phyloP scores from a whole-genome alignment of 352 stramenopile species.

The Lagenidium giganteum region DNA sequence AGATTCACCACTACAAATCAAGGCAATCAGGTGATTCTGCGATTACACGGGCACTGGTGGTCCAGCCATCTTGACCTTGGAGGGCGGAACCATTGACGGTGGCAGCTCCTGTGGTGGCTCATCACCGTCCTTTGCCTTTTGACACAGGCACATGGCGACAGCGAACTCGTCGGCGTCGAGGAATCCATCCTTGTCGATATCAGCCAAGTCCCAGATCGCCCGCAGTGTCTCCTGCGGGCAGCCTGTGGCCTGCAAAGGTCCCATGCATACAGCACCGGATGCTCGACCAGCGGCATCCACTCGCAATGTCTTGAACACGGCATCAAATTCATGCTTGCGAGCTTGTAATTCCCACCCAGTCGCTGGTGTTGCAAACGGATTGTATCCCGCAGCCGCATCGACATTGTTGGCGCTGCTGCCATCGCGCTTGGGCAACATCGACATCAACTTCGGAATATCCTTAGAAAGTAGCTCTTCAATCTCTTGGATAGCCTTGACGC shows the following conservation, averaged over 20 bases:
- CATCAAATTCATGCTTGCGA: constrained; percentile 77
- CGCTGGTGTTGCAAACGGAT: constrained; percentile 25
- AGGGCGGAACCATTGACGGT: constrained; percentile 47
- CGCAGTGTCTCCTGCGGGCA: constrained; percentile 73
- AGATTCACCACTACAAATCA: no score
- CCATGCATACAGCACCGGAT: constrained; percentile 69
- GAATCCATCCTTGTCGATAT: constrained; percentile 86
- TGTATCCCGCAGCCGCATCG: constrained; percentile 11
- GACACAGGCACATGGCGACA: constrained; percentile 86
- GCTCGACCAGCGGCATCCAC: constrained; percentile 51
- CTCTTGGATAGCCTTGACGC: constrained; percentile 94
- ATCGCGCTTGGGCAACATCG: constrained; percentile 60
- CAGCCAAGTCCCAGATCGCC: constrained; percentile 87
- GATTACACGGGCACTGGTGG: no score
- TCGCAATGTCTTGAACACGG: constrained; percentile 71
- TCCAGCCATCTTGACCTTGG: constrained; percentile 24
- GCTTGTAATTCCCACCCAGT: constrained; percentile 56
- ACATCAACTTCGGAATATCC: constrained; percentile 94
- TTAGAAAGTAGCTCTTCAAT: constrained; percentile 97
- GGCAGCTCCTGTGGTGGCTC: constrained; percentile 57
- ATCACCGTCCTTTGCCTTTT: constrained; percentile 68
- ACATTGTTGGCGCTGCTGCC: constrained; percentile 22
- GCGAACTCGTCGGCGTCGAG: constrained; percentile 90
- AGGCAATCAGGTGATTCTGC: no score
- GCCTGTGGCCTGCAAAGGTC: constrained; percentile 57